Base-by-base conservation (phyloP, 1,284 basidiomycete species). In the Blastosporella zonata region DNA sequence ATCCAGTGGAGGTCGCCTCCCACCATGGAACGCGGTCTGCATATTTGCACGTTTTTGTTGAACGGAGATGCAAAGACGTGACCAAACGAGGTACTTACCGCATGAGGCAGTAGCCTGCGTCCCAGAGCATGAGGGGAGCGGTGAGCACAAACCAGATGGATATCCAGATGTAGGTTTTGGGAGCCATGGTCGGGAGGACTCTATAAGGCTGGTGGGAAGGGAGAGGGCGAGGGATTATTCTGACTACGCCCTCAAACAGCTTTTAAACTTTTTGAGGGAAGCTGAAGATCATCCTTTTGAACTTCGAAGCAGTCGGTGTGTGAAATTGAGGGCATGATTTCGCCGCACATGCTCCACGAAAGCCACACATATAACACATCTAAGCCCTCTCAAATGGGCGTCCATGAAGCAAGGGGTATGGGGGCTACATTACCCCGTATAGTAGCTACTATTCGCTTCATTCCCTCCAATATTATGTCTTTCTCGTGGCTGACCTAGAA, bases 1-100 rank as follows among this genome's bases (percentile, higher is more conserved):
- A 80, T 66, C 77, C 77, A 79, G 31, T 74, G 67, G n/a, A 80
- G 64, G 62, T 81, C 77, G 6, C 79, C 79, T 17, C 75, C 77
- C 12, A 57, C 59, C 68, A 81, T 72, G 20, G 74, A 75, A 29
- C 75, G 67, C 13, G 78, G 78, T 54, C 76, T 71, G 52, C 28
- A 53, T 37, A 13, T 36, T 47, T 41, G 37, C 25, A 10, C 3
- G 45, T 50, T 38, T 18, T 38, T n/a, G n/a, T n/a, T 53, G 28
- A 49, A 41, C 40, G 38, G 12, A 31, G 37, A 41, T 13, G 25
- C 23, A 46, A 15, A 25, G 25, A 15, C 27, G 21, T 33, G 38
- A 35, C 28, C 29, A 38, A 17, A 17, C 10, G 23, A 15, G 33
- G 54, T 56, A 34, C 48, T 33, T 47, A 70, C 71, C 70, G 62